These are phyloP conservation scores for Albophoma yamanashiensis DNA, from an alignment of 2,329 filamentous ascomycete genomes.

Conservation along the genomic window DNA sequence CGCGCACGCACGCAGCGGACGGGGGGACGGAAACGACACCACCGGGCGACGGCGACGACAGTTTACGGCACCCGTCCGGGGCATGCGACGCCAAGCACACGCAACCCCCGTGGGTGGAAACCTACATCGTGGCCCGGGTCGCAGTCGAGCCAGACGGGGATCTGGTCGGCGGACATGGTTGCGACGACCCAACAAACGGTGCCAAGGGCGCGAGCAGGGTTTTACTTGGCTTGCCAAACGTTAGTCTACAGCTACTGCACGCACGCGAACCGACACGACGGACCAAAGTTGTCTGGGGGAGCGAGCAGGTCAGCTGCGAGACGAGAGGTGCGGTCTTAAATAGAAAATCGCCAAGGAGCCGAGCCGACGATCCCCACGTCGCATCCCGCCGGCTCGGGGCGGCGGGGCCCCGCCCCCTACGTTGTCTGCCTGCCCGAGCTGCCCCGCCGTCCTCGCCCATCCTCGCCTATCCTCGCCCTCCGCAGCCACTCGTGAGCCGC, in stretches of 20 bases:
- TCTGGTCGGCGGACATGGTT: slow-evolving; percentile 17
- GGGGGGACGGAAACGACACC: not conserved
- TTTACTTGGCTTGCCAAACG: not conserved
- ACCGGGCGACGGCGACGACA: not conserved
- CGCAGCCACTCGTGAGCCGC: not conserved
- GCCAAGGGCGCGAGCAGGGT: too few relatives aligned
- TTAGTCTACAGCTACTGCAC: not conserved
- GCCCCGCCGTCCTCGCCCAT: not conserved
- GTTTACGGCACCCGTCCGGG: not conserved
- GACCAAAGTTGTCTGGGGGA: not conserved
- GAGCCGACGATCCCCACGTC: not conserved
- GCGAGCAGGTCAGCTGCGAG: not conserved
- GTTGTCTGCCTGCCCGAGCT: not conserved
- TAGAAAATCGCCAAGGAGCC: not conserved
- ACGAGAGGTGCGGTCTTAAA: not conserved
- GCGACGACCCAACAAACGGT: not conserved
- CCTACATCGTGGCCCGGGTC: slow-evolving; percentile 58
- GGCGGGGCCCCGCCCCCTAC: not conserved
- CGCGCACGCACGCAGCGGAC: not conserved
- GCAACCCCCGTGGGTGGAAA: slow-evolving; percentile 7
- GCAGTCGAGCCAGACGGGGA: slow-evolving; percentile 51
- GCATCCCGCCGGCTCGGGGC: not conserved
- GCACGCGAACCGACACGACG: not conserved
- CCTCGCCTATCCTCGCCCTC: not conserved
- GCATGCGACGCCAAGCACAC: not conserved